Percentiles rank a stretch among this genome's conserved stretches.
Conservation (phyloP, 225 moss, liverwort and hornwort species). For the Pseudisothecium myosuroides region DNA sequence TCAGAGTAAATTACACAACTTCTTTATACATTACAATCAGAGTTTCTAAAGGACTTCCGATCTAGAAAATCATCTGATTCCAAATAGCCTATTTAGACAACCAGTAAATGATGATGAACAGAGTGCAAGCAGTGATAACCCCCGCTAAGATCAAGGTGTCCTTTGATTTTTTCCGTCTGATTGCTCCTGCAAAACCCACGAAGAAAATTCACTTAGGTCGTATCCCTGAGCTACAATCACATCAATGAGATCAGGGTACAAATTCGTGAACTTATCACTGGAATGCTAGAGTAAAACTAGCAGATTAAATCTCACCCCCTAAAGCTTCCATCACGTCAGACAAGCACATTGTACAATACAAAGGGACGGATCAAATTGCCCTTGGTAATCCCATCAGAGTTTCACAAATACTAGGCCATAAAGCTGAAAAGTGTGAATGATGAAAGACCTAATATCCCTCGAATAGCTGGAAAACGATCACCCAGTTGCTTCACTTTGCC, state of each 20-base stretch:
- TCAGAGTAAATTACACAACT: constrained; percentile 20
- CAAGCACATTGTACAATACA: background rate
- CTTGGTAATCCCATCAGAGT: background rate
- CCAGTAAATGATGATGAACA: constrained; percentile 90
- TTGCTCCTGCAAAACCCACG: constrained; percentile 52
- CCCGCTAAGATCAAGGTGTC: constrained; percentile 82
- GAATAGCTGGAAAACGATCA: constrained; percentile 87
- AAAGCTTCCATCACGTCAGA: background rate
- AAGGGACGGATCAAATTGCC: background rate
- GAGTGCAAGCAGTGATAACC: constrained; percentile 83
- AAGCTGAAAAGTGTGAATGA: background rate
- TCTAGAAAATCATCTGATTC: background rate
- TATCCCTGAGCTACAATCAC: background rate
- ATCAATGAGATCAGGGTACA: background rate
- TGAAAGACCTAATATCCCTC: constrained; percentile 67
- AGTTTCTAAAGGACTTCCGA: background rate
- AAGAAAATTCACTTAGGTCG: background rate
- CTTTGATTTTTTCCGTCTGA: constrained; percentile 91
- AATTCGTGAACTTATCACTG: background rate
- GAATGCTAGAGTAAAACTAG: background rate
- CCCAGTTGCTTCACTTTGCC: constrained; percentile 89
- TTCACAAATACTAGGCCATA: background rate
- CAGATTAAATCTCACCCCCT: background rate
- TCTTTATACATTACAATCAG: constrained; percentile 22
- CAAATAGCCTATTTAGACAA: constrained; percentile 60